Percentiles rank a stretch among this genome's conserved stretches.
phyloP scores from a whole-genome alignment of 169 alveolate genomes.

The Eimeria praecox region DNA sequence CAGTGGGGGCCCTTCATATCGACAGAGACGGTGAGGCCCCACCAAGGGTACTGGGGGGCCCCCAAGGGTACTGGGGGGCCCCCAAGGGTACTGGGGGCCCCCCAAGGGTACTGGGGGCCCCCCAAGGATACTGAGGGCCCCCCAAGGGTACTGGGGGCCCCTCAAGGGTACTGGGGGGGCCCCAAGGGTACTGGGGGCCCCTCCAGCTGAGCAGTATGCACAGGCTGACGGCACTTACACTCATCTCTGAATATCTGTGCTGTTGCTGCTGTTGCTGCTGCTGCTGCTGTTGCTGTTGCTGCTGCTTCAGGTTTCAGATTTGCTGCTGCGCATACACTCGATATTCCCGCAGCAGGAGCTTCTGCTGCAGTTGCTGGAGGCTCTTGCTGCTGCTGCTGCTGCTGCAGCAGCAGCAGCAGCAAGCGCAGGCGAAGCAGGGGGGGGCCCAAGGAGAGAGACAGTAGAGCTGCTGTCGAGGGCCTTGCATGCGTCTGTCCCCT shows the following conservation, averaged over 20 bases:
- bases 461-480: not conserved
- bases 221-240: not conserved
- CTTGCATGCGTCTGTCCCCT: not conserved
- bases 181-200: not conserved
- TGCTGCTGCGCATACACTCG: constrained; percentile 30
- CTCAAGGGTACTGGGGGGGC: too few species aligned
- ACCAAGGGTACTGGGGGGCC: not conserved
- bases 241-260: not conserved
- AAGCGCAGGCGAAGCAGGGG: not conserved
- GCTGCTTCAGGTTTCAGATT: not conserved
- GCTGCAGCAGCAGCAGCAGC: constrained; percentile 15
- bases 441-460: not conserved
- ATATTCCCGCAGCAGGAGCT: not conserved
- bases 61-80: not conserved
- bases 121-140: not conserved
- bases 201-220: too few species aligned
- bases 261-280: constrained; percentile 37
- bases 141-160: too few species aligned
- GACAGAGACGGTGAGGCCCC: not conserved
- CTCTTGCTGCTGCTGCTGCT: constrained; percentile 1
- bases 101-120: not conserved
- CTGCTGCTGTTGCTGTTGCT: constrained; percentile 25
- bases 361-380: constrained; percentile 13
- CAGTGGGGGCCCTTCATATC: constrained; percentile 15
- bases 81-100: not conserved